Percentiles rank a stretch among this genome's conserved stretches.
phyloP scores from a whole-genome alignment of 306 rosid species.

The Quillaja saponaria region DNA sequence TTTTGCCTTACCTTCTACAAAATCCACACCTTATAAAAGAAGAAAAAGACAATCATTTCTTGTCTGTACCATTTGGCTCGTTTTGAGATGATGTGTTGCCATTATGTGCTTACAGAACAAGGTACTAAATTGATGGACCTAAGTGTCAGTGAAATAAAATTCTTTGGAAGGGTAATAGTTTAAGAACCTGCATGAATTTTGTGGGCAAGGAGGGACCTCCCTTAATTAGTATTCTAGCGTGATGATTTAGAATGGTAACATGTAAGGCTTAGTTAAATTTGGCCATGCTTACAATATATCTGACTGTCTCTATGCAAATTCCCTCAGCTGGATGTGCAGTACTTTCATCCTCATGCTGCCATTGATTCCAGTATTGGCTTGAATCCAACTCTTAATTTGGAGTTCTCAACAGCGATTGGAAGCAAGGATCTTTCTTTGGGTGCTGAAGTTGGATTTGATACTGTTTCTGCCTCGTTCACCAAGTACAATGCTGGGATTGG shows the following conservation, averaged over 20 bases:
- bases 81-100: background rate
- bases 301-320: constrained; percentile 26
- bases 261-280: constrained; percentile 7
- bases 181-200: background rate
- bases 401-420: constrained; percentile 78
- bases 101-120: background rate
- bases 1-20: background rate
- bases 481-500: constrained; percentile 81
- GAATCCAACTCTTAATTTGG: constrained; percentile 80
- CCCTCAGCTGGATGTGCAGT: constrained; percentile 81
- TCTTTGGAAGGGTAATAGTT: background rate
- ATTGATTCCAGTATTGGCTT: constrained; percentile 85
- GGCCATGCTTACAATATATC: constrained; percentile 12
- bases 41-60: background rate
- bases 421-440: constrained; percentile 79
- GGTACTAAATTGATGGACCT: constrained; percentile 15
- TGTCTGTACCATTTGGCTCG: no score
- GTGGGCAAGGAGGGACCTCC: no score
- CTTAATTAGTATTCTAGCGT: no score
- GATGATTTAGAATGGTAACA: constrained; percentile 8
- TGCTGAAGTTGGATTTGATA: constrained; percentile 89
- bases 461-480: constrained; percentile 81
- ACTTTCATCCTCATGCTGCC: constrained; percentile 87
- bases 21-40: background rate
- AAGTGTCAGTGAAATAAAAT: background rate